Evolutionary conservation across 148 eudicot genomes (phyloP).

Genomic region (Camellia japonica): DNA sequence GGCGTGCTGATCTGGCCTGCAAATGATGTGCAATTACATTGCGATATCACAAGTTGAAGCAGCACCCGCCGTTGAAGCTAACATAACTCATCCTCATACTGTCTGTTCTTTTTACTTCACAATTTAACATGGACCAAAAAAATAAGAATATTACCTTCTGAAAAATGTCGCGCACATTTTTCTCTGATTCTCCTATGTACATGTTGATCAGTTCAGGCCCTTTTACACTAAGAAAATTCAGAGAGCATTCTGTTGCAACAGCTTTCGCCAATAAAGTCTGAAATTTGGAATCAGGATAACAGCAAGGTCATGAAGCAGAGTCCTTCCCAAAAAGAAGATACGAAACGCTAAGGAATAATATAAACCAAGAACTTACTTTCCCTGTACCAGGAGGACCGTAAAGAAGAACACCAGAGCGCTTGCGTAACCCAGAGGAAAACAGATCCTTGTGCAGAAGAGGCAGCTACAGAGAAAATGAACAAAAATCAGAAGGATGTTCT

Average conservation of each 20-base stretch:
- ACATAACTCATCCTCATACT: constrained; percentile 6
- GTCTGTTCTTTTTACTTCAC: background rate
- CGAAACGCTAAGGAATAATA: constrained; percentile 4
- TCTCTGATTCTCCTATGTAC: constrained; percentile 99
- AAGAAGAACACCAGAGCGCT: constrained; percentile 97
- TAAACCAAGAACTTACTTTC: constrained; percentile 49
- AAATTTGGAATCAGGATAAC: constrained; percentile 20
- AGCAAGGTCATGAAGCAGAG: constrained; percentile 15
- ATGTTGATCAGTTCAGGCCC: constrained; percentile 98
- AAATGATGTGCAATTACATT: constrained; percentile 17
- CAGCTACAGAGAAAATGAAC: constrained; percentile 44
- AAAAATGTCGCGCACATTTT: constrained; percentile 90
- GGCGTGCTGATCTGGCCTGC: constrained; percentile 95
- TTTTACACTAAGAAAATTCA: constrained; percentile 92
- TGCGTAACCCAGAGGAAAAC: constrained; percentile 96
- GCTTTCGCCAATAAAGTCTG: constrained; percentile 99
- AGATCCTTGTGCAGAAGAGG: constrained; percentile 93
- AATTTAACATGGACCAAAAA: background rate
- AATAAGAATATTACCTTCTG: constrained; percentile 59
- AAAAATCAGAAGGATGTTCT: background rate
- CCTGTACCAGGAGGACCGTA: constrained; percentile 99
- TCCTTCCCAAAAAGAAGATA: background rate
- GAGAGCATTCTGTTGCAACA: constrained; percentile 99
- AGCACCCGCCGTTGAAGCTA: background rate
- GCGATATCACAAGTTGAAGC: background rate